A percentile compares a stretch with the other conserved stretches of the same genome.
Evolutionary conservation across 805 yeast species (phyloP).

Genomic region (Cyberlindnera samutprakarnensis): DNA sequence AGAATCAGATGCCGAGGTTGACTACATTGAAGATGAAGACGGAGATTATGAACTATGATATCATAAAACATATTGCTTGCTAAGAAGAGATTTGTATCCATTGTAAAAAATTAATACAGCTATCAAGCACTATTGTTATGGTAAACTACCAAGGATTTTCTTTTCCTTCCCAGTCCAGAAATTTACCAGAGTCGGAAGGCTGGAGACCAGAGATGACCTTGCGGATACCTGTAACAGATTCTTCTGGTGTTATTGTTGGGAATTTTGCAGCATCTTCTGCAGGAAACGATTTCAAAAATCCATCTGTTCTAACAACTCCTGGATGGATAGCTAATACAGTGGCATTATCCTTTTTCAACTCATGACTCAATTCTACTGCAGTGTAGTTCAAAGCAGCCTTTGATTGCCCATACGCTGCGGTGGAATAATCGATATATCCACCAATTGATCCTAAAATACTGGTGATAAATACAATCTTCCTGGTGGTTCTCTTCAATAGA

Average conservation of each 20-base stretch:
- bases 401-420: not conserved
- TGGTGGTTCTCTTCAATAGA: not conserved
- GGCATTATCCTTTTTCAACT: not conserved
- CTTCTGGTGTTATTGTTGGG: not conserved
- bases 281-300: too few relatives aligned
- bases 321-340: not conserved
- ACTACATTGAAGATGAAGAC: constrained; percentile 5
- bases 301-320: not conserved
- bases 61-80: too few relatives aligned
- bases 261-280: too few relatives aligned
- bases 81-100: too few relatives aligned
- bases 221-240: too few relatives aligned
- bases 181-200: too few relatives aligned
- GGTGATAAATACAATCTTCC: not conserved
- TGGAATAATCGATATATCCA: not conserved
- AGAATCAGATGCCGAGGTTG: constrained; percentile 7
- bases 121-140: too few relatives aligned
- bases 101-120: too few relatives aligned
- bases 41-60: constrained; percentile 1
- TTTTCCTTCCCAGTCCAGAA: too few relatives aligned
- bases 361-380: not conserved
- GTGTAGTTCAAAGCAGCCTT: not conserved
- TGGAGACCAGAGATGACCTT: too few relatives aligned
- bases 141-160: too few relatives aligned
- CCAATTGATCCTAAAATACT: not conserved